Percentiles rank a stretch among this genome's conserved stretches.
Conservation (phyloP, 495 filamentous ascomycete species). For the Podospora pseudoanserina region DNA sequence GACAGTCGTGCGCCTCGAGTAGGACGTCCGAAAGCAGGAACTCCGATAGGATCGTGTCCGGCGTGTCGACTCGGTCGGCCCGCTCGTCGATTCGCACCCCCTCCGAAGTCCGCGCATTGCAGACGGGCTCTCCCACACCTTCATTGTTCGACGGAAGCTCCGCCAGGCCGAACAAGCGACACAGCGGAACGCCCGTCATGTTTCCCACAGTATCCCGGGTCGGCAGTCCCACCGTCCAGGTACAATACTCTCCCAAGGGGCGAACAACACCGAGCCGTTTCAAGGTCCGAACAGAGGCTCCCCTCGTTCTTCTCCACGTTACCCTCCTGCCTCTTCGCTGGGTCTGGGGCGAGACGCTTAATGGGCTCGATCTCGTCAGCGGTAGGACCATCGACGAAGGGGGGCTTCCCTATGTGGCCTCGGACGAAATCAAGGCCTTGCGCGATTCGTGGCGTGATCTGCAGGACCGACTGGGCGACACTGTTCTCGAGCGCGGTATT, state of each 20-base stretch:
- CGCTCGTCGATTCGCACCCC: slow-evolving; percentile 55
- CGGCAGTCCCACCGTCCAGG: slow-evolving; percentile 42
- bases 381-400: slow-evolving; percentile 23
- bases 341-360: slow-evolving; percentile 58
- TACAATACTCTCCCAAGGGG: slow-evolving; percentile 56
- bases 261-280: slow-evolving; percentile 53
- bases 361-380: slow-evolving; percentile 35
- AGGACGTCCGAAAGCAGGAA: slow-evolving; percentile 21
- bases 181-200: slow-evolving; percentile 19
- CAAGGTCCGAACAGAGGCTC: slow-evolving; percentile 50
- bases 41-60: slow-evolving; percentile 29
- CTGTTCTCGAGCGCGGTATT: slow-evolving; percentile 77
- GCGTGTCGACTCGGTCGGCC: slow-evolving; percentile 40
- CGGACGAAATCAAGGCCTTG: slow-evolving; percentile 54
- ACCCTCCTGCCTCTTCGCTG: slow-evolving; percentile 72
- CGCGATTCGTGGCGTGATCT: slow-evolving; percentile 71
- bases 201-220: slow-evolving; percentile 43
- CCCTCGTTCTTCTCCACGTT: slow-evolving; percentile 84
- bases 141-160: slow-evolving; percentile 44
- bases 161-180: slow-evolving; percentile 40
- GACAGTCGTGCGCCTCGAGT: slow-evolving; percentile 18
- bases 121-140: slow-evolving; percentile 66
- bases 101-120: slow-evolving; percentile 72
- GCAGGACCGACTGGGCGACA: slow-evolving; percentile 70
- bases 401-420: slow-evolving; percentile 34